Evolutionary conservation across 768 basidiomycete species (phyloP).

Genomic region (Lyophyllum decastes): DNA sequence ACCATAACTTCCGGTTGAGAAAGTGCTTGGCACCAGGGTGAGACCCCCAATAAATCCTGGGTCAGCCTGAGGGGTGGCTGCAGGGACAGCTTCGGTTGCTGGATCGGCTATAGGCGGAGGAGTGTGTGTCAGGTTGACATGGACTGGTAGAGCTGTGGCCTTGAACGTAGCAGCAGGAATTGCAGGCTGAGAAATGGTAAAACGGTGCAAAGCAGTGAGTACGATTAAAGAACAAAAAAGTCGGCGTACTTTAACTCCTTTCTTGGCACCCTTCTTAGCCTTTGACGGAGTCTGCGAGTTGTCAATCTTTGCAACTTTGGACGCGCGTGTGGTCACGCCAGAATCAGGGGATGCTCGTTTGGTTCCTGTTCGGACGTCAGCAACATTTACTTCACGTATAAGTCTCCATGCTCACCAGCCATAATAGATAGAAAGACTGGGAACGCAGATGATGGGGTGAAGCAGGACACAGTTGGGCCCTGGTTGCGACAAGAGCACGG

Average conservation of each 20-base stretch:
- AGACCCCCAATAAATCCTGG: conserved; percentile 61
- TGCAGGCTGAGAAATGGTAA: conserved; percentile 34
- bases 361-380: conserved; percentile 25
- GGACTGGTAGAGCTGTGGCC: conserved; percentile 66
- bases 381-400: background rate
- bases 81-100: conserved; percentile 35
- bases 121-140: conserved; percentile 63
- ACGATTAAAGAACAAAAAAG: conserved; percentile 2
- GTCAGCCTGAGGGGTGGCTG: conserved; percentile 47
- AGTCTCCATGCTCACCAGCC: conserved; percentile 10
- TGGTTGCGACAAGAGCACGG: background rate
- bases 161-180: conserved; percentile 57
- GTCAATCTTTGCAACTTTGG: conserved; percentile 54
- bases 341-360: conserved; percentile 48
- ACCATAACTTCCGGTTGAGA: conserved; percentile 78
- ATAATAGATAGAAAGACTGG: conserved; percentile 1
- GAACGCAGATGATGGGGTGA: background rate
- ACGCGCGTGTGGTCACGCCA: conserved; percentile 40
- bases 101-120: conserved; percentile 41
- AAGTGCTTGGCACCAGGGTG: conserved; percentile 57
- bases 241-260: conserved; percentile 46
- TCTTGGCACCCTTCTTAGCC: conserved; percentile 38
- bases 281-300: conserved; percentile 27
- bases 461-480: background rate
- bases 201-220: conserved; percentile 1